These are phyloP conservation scores for Excoecaria agallocha DNA, from an alignment of 345 rosid genomes.

Conservation along the genomic window DNA sequence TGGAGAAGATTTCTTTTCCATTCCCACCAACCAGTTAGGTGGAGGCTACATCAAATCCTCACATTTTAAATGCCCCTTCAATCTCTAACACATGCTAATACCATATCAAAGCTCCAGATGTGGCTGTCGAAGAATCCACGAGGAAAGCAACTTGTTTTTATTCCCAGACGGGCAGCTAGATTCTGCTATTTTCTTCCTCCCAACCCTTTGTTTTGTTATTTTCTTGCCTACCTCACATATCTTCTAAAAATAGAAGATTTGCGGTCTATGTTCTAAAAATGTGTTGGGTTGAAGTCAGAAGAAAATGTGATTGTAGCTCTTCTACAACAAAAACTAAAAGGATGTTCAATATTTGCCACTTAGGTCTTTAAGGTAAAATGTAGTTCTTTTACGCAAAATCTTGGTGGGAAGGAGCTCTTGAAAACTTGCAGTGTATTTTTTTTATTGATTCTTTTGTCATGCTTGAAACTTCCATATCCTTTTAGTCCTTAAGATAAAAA, in stretches of 20 bases:
- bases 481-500: slow-evolving; percentile 17
- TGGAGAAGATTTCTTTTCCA: slow-evolving; percentile 42
- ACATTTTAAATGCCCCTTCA: slow-evolving; percentile 31
- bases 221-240: slow-evolving; percentile 11
- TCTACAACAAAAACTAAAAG: slow-evolving; percentile 47
- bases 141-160: slow-evolving; percentile 40
- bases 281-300: slow-evolving; percentile 50
- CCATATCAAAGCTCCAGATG: slow-evolving; percentile 21
- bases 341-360: slow-evolving; percentile 46
- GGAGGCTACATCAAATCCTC: slow-evolving; percentile 36
- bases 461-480: slow-evolving; percentile 28
- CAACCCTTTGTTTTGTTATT: slow-evolving; percentile 14
- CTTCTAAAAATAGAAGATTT: slow-evolving; percentile 47
- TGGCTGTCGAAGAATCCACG: slow-evolving; percentile 38
- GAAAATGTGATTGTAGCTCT: slow-evolving; percentile 59
- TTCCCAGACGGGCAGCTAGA: slow-evolving; percentile 42
- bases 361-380: slow-evolving; percentile 45
- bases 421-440: slow-evolving; percentile 44
- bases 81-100: slow-evolving; percentile 29
- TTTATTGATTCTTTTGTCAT: slow-evolving; percentile 46
- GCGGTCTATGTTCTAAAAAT: slow-evolving; percentile 35
- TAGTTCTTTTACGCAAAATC: slow-evolving; percentile 26
- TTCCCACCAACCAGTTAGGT: slow-evolving; percentile 37
- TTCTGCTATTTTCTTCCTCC: slow-evolving; percentile 22
- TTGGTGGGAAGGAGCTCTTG: slow-evolving; percentile 55